Evolutionary conservation across 1,139 yeast genomes (phyloP).

Genomic region (Lizanozyma gosingica): DNA sequence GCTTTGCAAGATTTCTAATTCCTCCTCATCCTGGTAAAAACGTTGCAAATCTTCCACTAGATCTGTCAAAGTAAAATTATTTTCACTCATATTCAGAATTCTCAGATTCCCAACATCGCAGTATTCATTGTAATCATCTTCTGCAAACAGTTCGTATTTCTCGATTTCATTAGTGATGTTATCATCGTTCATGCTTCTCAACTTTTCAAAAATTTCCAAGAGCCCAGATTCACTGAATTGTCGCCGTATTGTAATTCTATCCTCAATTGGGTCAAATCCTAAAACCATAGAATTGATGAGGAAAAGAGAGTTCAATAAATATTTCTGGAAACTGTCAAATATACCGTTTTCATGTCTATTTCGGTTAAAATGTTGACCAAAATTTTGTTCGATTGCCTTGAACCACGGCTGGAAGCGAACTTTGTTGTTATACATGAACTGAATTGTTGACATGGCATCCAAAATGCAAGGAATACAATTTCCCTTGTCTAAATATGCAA

Average conservation of each 20-base stretch:
- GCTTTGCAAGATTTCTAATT: slow-evolving; percentile 2
- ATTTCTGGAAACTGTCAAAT: slow-evolving; percentile 26
- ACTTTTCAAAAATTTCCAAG: slow-evolving; percentile 26
- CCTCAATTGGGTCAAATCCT: slow-evolving; percentile 21
- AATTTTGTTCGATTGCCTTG: slow-evolving; percentile 25
- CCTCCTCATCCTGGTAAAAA: slow-evolving; percentile 1
- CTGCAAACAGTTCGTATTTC: slow-evolving; percentile 31
- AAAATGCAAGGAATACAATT: slow-evolving; percentile 20
- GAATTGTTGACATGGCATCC: slow-evolving; percentile 26
- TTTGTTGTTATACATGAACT: slow-evolving; percentile 27
- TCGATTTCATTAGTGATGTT: slow-evolving; percentile 39
- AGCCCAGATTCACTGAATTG: slow-evolving; percentile 36
- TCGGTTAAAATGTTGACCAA: slow-evolving; percentile 26
- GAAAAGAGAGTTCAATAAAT: slow-evolving; percentile 36
- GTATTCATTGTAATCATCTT: slow-evolving; percentile 27
- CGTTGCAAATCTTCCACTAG: slow-evolving; percentile 7
- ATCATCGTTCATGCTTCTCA: slow-evolving; percentile 26
- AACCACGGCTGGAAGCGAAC: slow-evolving; percentile 37
- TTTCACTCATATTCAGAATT: background rate
- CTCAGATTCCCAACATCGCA: slow-evolving; percentile 9
- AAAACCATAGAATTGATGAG: slow-evolving; percentile 34
- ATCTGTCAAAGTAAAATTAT: slow-evolving; percentile 11
- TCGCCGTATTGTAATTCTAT: slow-evolving; percentile 26
- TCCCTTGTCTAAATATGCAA: slow-evolving; percentile 12
- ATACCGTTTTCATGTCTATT: slow-evolving; percentile 9